phyloP scores from a whole-genome alignment of 1,284 basidiomycete species.

The Ganoderma lingzhi region DNA sequence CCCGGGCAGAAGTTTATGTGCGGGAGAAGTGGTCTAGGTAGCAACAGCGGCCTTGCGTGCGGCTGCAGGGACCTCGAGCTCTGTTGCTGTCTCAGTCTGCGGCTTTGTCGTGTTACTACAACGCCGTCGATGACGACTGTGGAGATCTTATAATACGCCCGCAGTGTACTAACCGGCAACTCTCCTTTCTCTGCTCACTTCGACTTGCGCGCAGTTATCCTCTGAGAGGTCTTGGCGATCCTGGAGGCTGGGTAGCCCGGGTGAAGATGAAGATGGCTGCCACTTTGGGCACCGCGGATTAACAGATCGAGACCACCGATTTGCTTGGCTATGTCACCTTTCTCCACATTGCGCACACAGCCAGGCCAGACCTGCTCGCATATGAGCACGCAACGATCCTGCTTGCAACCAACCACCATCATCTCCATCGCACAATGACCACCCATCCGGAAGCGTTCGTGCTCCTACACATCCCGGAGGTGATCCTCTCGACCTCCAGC shows the following conservation, averaged over 20 bases:
- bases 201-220: no score
- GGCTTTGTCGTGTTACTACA: not conserved
- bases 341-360: conserved; percentile 2
- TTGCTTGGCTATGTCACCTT: not conserved
- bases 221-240: not conserved
- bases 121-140: not conserved
- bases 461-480: conserved; percentile 60
- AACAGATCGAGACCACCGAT: not conserved
- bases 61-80: not conserved
- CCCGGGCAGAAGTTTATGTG: not conserved
- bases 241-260: not conserved
- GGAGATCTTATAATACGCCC: not conserved
- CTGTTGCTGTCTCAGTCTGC: not conserved
- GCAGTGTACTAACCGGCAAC: not conserved
- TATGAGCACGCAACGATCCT: conserved; percentile 21
- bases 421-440: conserved; percentile 13
- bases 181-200: not conserved
- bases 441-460: conserved; percentile 54
- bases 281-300: not conserved
- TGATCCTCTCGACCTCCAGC: conserved; percentile 47
- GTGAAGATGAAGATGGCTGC: not conserved
- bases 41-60: not conserved
- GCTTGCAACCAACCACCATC: not conserved
- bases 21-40: not conserved
- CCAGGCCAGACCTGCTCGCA: not conserved